Conservation (phyloP, 2,329 filamentous ascomycete genomes). For the Botryotinia convoluta region DNA sequence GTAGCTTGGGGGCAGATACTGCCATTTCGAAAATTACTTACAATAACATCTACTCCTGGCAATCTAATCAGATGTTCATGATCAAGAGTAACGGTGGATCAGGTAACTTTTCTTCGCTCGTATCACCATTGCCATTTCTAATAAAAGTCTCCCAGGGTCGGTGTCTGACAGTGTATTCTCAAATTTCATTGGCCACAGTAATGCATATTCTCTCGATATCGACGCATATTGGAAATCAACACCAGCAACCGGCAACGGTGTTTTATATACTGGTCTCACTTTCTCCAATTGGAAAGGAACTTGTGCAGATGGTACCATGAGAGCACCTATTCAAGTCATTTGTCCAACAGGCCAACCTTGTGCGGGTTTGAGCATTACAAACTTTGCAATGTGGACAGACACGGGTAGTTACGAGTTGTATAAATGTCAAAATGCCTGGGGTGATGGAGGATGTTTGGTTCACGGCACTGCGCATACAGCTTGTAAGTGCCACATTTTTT, state of each 20-base stretch:
- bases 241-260: slow-evolving; percentile 48
- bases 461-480: slow-evolving; percentile 16
- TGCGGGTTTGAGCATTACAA: slow-evolving; percentile 38
- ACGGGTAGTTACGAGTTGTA: slow-evolving; percentile 15
- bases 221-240: slow-evolving; percentile 54
- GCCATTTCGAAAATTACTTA: slow-evolving; percentile 54
- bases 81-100: slow-evolving; percentile 58
- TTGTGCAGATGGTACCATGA: slow-evolving; percentile 36
- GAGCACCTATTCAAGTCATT: slow-evolving; percentile 39
- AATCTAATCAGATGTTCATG: slow-evolving; percentile 59
- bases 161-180: slow-evolving; percentile 52
- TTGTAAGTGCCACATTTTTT: not conserved
- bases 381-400: slow-evolving; percentile 41
- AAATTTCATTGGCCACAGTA: slow-evolving; percentile 59
- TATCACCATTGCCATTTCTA: not conserved
- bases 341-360: slow-evolving; percentile 34
- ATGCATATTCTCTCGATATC: slow-evolving; percentile 57
- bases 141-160: slow-evolving; percentile 40
- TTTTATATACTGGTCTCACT: slow-evolving; percentile 51
- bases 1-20: slow-evolving; percentile 50
- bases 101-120: not conserved
- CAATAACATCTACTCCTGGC: slow-evolving; percentile 44
- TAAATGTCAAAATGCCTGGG: slow-evolving; percentile 21
- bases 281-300: slow-evolving; percentile 55
- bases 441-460: slow-evolving; percentile 16